These are phyloP conservation scores for Leonotis leonurus DNA, from an alignment of 257 asterid genomes.

Conservation along the genomic window DNA sequence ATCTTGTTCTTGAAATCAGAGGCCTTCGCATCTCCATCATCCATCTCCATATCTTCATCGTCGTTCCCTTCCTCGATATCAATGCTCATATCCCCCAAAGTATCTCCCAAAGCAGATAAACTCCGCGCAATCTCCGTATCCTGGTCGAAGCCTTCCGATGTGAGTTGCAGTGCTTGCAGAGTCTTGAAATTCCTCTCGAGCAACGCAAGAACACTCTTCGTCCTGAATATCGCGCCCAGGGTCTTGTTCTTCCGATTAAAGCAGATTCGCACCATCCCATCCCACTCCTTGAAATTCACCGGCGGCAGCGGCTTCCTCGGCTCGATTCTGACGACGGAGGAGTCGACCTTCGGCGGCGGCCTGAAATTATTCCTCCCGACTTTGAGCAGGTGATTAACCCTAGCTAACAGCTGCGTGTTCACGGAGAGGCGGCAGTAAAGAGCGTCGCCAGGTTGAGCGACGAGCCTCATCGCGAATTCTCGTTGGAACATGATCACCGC, in stretches of 20 bases:
- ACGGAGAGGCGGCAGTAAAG: slow-evolving; percentile 94
- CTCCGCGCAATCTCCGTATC: slow-evolving; percentile 48
- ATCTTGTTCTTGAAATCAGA: slow-evolving; percentile 62
- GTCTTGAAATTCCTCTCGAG: slow-evolving; percentile 90
- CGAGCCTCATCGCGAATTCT: slow-evolving; percentile 95
- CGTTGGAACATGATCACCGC: slow-evolving; percentile 95
- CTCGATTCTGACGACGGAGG: slow-evolving; percentile 90
- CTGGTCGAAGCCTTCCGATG: slow-evolving; percentile 33
- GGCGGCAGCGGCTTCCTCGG: slow-evolving; percentile 78
- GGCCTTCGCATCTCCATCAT: slow-evolving; percentile 49
- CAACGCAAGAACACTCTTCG: slow-evolving; percentile 51
- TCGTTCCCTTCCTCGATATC: slow-evolving; percentile 41
- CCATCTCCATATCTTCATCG: slow-evolving; percentile 59
- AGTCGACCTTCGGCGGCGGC: slow-evolving; percentile 97
- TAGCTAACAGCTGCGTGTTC: slow-evolving; percentile 75
- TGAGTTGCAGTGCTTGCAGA: slow-evolving; percentile 63
- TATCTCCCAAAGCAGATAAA: slow-evolving; percentile 66
- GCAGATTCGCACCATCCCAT: slow-evolving; percentile 89
- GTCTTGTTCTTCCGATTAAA: slow-evolving; percentile 86
- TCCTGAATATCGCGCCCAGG: slow-evolving; percentile 70
- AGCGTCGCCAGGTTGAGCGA: slow-evolving; percentile 88
- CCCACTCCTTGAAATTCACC: slow-evolving; percentile 94
- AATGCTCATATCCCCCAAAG: slow-evolving; percentile 60
- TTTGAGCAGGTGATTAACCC: slow-evolving; percentile 77
- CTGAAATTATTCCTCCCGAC: slow-evolving; percentile 91